Conservation (phyloP, 305 asterid genomes). For the Fraxinus albicans region DNA sequence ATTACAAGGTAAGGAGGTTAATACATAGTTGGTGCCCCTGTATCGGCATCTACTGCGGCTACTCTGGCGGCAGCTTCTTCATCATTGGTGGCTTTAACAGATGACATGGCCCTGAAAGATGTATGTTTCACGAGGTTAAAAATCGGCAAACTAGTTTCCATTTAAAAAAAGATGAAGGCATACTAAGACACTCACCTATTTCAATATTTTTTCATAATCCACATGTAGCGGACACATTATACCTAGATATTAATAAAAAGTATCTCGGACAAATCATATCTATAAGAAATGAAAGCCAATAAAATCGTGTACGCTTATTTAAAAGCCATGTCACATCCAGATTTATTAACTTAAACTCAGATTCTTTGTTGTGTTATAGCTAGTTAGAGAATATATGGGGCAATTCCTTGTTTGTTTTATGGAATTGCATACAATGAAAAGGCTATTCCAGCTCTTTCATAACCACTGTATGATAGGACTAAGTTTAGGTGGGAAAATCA, state of each 20-base stretch:
- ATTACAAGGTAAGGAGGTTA: constrained; percentile 19
- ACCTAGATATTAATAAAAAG: background rate
- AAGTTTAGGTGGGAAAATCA: background rate
- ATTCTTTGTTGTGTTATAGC: background rate
- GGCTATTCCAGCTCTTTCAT: background rate
- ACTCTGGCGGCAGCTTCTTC: constrained; percentile 79
- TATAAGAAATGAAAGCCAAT: background rate
- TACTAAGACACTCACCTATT: background rate
- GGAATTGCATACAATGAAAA: background rate
- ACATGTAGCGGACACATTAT: background rate
- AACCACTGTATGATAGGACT: background rate
- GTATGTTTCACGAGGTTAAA: background rate
- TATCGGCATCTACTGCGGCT: constrained; percentile 58
- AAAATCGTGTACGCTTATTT: background rate
- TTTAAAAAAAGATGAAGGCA: background rate
- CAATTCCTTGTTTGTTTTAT: background rate
- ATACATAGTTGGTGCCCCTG: constrained; percentile 79
- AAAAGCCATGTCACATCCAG: background rate
- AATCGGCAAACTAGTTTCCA: background rate
- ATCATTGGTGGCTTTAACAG: constrained; percentile 55
- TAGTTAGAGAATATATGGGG: background rate
- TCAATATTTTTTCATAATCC: background rate
- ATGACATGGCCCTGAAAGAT: constrained; percentile 47
- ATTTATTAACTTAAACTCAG: background rate
- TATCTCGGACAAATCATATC: background rate